Evolutionary conservation across 495 filamentous ascomycete genomes (phyloP), one percentile per base, ranked within the genome.

Genomic region (Parachaetomium inaequale): DNA sequence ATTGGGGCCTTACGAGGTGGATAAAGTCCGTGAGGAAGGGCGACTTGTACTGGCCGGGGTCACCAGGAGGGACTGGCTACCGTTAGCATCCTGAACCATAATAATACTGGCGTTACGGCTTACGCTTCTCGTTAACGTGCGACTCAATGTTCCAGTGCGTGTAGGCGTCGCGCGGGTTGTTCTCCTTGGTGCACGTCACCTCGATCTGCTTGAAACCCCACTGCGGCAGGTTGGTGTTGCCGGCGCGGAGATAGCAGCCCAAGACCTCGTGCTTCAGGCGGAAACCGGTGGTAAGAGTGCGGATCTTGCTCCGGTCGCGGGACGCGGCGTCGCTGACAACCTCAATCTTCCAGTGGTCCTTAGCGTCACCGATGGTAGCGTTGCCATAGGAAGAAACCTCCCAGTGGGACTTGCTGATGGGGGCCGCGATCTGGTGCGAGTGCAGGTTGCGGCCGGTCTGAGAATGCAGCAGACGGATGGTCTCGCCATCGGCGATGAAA

Each of bases 141-240:
- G 90, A 87, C 78, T 98, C 94, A 34, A 98, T 89, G 75, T 98
- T 98, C 94, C 94, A 98, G 79, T 98, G 94, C 14, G 94, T 98
- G 72, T 96, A 98, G 61, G 91, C 84, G 74, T 98, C 94, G 31
- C 85, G 80, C 1, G 92, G 91, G 68, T 93, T 93, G 78, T 97
- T 98, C 65, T 89, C 87, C 80, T 97, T 97, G 62, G 85, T 84
- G 75, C 94, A 98, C 19, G 92, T 96, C 26, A 92, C 91, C 78
- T 98, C 94, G 67, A 98, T 98, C 75, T 98, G 94, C 79, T 98
- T 98, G 84, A 98, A 98, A 62, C 94, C 94, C 94, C 94, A 98
- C 70, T 98, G 94, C 25, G 94, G 94, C 58, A 98, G 82, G 74
- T 98, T 98, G 68, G 92, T 88, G 68, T 96, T 98, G 64, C 93